These are phyloP conservation scores for Trypanosoma grayi DNA, from an alignment of 208 protist species.

Conservation along the genomic window DNA sequence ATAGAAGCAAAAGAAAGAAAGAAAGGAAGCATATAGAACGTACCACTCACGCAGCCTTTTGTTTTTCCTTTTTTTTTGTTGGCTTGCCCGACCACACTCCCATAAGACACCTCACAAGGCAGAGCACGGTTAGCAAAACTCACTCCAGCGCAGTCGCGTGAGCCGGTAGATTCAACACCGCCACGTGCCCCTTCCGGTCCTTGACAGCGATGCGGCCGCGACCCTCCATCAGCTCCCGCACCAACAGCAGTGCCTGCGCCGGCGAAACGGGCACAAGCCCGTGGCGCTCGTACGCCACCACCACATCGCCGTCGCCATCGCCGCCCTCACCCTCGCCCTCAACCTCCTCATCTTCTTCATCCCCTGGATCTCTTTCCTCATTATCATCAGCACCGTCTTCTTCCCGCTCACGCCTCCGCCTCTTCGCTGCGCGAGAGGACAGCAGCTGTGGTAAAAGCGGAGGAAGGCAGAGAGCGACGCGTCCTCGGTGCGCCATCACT, in stretches of 20 bases:
- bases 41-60: not conserved
- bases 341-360: not conserved
- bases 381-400: not conserved
- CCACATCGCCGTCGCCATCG: not conserved
- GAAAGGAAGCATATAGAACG: not conserved
- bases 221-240: conserved; percentile 38
- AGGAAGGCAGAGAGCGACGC: conserved; percentile 12
- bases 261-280: conserved; percentile 22
- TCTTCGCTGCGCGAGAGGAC: not conserved
- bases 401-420: not conserved
- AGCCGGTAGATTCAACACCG: conserved; percentile 27
- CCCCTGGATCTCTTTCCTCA: no score
- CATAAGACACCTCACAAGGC: not conserved
- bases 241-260: conserved; percentile 15
- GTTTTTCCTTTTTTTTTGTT: not conserved
- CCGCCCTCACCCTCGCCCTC: not conserved
- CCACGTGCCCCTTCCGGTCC: conserved; percentile 22
- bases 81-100: no score
- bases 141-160: conserved; percentile 24
- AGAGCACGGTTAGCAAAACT: not conserved
- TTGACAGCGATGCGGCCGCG: conserved; percentile 32
- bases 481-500: not conserved
- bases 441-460: conserved; percentile 22
- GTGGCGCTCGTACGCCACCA: not conserved
- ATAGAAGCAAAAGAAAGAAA: not conserved